A percentile compares a stretch with the other conserved stretches of the same genome.
phyloP scores from a whole-genome alignment of 495 filamentous ascomycete genomes.

The Talaromyces thailandensis region DNA sequence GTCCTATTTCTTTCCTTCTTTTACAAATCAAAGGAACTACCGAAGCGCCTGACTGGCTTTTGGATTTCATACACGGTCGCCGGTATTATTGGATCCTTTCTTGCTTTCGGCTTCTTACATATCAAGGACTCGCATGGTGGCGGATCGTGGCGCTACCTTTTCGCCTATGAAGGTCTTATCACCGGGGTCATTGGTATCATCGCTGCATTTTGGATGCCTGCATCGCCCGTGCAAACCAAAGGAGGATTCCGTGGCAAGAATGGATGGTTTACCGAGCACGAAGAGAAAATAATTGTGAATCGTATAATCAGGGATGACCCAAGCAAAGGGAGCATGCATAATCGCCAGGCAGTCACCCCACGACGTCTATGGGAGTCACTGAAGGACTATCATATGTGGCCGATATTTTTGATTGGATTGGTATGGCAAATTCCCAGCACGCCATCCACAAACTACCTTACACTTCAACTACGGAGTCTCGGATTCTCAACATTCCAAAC shows the following conservation, averaged over 20 bases:
- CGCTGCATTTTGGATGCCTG: slow-evolving; percentile 58
- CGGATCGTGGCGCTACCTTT: slow-evolving; percentile 70
- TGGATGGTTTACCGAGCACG: slow-evolving; percentile 61
- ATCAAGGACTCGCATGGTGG: slow-evolving; percentile 49
- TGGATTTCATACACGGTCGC: slow-evolving; percentile 64
- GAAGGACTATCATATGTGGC: slow-evolving; percentile 64
- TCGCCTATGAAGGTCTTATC: slow-evolving; percentile 41
- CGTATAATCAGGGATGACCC: slow-evolving; percentile 65
- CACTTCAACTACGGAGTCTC: slow-evolving; percentile 46
- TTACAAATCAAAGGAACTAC: slow-evolving; percentile 60
- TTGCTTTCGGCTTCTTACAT: slow-evolving; percentile 65
- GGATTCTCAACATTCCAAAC: slow-evolving; percentile 59
- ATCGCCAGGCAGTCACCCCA: slow-evolving; percentile 49
- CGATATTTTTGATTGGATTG: slow-evolving; percentile 56
- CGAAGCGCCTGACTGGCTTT: slow-evolving; percentile 54
- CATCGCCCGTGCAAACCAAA: slow-evolving; percentile 61
- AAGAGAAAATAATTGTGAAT: slow-evolving; percentile 64
- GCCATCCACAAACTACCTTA: slow-evolving; percentile 49
- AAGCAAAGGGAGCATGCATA: slow-evolving; percentile 52
- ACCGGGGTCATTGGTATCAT: slow-evolving; percentile 57
- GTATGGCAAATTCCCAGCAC: slow-evolving; percentile 45
- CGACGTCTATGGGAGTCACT: slow-evolving; percentile 48
- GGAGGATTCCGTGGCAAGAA: slow-evolving; percentile 60
- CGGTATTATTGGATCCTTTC: slow-evolving; percentile 54
- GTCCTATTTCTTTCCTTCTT: slow-evolving; percentile 70